These are phyloP conservation scores for Suillus subluteus DNA, from an alignment of 768 basidiomycete species.

Conservation along the genomic window DNA sequence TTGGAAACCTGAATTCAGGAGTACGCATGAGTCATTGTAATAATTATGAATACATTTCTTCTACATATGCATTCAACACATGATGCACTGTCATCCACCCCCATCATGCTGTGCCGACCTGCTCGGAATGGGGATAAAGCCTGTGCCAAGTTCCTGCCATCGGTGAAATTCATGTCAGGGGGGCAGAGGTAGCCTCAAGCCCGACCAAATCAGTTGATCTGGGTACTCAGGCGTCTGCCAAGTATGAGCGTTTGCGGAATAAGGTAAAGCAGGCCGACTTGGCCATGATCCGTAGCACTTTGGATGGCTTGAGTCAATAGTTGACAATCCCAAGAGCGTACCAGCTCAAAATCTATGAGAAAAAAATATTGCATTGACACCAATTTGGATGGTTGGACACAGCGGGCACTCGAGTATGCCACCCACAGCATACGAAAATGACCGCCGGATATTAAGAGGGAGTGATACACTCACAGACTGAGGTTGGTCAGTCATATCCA, in stretches of 20 bases:
- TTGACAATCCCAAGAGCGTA: background rate
- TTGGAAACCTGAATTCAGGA: background rate
- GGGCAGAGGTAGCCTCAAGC: background rate
- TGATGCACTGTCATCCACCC: background rate
- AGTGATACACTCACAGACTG: background rate
- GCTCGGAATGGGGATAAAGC: background rate
- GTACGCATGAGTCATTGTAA: background rate
- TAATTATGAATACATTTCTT: background rate
- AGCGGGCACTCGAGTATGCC: background rate
- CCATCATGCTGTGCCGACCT: background rate
- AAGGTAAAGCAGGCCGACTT: background rate
- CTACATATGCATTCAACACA: background rate
- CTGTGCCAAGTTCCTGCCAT: background rate
- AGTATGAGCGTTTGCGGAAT: background rate
- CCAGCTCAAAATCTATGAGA: background rate
- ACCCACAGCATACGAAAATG: background rate
- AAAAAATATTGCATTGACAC: background rate
- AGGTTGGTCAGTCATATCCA: background rate
- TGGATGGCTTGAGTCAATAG: background rate
- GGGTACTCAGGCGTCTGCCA: background rate
- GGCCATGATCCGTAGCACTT: background rate
- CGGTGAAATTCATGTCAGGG: background rate
- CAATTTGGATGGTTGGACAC: background rate
- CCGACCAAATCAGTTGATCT: background rate
- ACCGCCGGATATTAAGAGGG: background rate